Evolutionary conservation across 257 asterid species (phyloP).

Genomic region (Jacaranda mimosifolia): DNA sequence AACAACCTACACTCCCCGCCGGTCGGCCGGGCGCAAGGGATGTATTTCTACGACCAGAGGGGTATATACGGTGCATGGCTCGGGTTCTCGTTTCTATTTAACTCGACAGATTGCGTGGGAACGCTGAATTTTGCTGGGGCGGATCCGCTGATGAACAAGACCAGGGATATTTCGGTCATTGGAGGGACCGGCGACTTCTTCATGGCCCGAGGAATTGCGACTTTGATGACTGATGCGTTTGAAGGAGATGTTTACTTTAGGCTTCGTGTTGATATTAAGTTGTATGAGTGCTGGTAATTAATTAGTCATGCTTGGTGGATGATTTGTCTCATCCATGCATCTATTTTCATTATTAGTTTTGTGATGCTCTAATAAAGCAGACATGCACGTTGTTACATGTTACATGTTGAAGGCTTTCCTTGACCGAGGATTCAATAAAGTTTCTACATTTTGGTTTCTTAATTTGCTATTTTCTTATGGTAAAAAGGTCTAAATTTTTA

Average conservation of each 20-base stretch:
- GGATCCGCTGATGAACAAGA: conserved; percentile 70
- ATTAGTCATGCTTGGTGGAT: background rate
- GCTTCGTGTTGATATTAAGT: conserved; percentile 62
- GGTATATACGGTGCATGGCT: conserved; percentile 59
- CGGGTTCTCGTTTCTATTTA: conserved; percentile 66
- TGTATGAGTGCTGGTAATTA: conserved; percentile 75
- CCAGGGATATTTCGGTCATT: conserved; percentile 75
- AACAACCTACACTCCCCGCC: conserved; percentile 72
- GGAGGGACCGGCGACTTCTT: conserved; percentile 92
- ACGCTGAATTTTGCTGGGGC: conserved; percentile 69
- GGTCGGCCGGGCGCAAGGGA: conserved; percentile 80
- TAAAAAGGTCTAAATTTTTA: too few species aligned
- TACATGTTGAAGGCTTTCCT: background rate
- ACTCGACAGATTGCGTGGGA: conserved; percentile 62
- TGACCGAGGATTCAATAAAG: background rate
- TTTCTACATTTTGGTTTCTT: background rate
- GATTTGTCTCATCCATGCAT: background rate
- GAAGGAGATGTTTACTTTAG: conserved; percentile 78
- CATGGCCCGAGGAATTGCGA: conserved; percentile 81
- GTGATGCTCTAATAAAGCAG: background rate
- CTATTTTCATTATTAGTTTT: background rate
- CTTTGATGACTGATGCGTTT: conserved; percentile 60
- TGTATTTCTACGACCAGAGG: conserved; percentile 58
- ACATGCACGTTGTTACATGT: too few species aligned
- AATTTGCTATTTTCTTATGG: too few species aligned